phyloP scores from a whole-genome alignment of 495 filamentous ascomycete species.

The Aspergillus biplanus region DNA sequence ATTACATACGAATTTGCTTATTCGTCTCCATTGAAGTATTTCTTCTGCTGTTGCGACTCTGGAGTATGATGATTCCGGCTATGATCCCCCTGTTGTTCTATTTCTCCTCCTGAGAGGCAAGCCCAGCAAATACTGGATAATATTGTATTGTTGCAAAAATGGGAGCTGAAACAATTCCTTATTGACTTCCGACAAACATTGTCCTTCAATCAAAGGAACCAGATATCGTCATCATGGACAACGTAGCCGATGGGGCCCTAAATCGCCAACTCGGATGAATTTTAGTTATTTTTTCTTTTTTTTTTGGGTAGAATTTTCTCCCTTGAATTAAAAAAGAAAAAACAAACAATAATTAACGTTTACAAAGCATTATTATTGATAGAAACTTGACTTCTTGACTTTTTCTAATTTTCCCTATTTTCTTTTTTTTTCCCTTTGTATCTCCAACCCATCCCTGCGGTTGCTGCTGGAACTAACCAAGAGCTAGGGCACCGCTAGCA shows the following conservation, averaged over 20 bases:
- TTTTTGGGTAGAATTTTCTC: slow-evolving; percentile 9
- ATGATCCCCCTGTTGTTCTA: too few relatives aligned
- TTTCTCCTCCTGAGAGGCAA: too few relatives aligned
- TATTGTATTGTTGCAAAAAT: background rate
- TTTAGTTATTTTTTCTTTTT: slow-evolving; percentile 1
- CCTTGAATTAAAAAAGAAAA: background rate
- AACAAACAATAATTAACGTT: background rate
- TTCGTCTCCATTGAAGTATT: background rate
- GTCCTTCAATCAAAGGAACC: slow-evolving; percentile 2
- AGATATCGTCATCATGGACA: slow-evolving; percentile 15
- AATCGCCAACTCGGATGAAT: background rate
- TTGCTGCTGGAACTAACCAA: too few relatives aligned
- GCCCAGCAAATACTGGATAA: background rate
- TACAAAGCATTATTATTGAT: background rate
- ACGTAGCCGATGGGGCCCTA: slow-evolving; percentile 11
- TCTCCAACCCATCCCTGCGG: too few relatives aligned
- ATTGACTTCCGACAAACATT: background rate
- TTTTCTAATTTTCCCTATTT: too few relatives aligned
- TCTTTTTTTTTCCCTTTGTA: too few relatives aligned
- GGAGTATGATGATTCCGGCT: too few relatives aligned
- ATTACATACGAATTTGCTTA: too few relatives aligned
- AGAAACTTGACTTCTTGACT: background rate
- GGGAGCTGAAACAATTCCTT: background rate
- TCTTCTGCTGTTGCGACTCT: background rate
- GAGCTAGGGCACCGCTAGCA: too few relatives aligned